A percentile compares a stretch with the other conserved stretches of the same genome.
Conservation (phyloP, 2,329 filamentous ascomycete genomes). For the Penicillium sp. region DNA sequence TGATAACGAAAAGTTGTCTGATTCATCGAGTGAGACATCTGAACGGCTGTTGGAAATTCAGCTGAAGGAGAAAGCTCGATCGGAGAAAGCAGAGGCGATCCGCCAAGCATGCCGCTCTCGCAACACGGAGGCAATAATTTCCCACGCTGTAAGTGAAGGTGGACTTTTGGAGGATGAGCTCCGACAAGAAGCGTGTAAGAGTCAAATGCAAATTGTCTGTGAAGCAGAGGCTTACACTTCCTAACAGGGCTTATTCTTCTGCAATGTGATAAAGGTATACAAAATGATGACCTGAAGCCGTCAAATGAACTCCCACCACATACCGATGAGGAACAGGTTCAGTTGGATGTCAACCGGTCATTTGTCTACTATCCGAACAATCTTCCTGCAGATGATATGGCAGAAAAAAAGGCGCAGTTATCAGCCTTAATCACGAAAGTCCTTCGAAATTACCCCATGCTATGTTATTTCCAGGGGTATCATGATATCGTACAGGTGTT, state of each 20-base stretch:
- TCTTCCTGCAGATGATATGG: constrained; percentile 66
- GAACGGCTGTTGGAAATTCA: constrained; percentile 1
- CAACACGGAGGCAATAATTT: constrained; percentile 59
- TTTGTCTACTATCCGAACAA: constrained; percentile 93
- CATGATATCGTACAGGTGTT: constrained; percentile 98
- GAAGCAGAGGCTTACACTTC: constrained; percentile 13
- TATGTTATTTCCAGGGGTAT: constrained; percentile 97
- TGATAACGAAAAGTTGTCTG: constrained; percentile 6
- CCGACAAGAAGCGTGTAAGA: constrained; percentile 76
- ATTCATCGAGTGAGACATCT: neutral
- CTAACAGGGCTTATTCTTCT: constrained; percentile 52
- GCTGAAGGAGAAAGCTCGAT: constrained; percentile 5
- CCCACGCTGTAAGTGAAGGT: constrained; percentile 63
- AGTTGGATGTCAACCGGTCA: constrained; percentile 89
- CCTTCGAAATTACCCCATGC: constrained; percentile 75
- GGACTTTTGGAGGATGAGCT: constrained; percentile 68
- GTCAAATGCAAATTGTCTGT: neutral
- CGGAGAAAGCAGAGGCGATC: constrained; percentile 51
- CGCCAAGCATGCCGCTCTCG: constrained; percentile 60
- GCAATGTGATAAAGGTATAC: constrained; percentile 33
- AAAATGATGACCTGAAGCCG: constrained; percentile 19
- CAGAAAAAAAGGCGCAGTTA: constrained; percentile 71
- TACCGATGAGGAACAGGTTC: constrained; percentile 85
- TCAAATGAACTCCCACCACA: constrained; percentile 73
- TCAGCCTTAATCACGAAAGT: constrained; percentile 78